Conservation (phyloP, 2,329 filamentous ascomycete species). For the Fusarium sulawesiense region DNA sequence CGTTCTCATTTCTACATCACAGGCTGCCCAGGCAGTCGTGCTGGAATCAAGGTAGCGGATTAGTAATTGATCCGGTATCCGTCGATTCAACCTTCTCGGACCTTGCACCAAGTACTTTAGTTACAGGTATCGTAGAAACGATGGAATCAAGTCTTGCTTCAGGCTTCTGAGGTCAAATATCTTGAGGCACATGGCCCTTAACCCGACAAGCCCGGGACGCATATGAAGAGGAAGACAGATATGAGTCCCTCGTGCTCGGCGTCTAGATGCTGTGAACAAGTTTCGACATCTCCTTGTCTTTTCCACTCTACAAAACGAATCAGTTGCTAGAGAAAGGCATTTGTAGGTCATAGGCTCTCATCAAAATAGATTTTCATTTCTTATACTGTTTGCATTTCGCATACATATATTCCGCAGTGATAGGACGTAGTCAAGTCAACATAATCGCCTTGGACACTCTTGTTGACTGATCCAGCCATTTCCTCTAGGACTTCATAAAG, state of each 20-base stretch:
- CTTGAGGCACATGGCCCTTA: too few species aligned
- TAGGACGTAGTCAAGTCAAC: neutral
- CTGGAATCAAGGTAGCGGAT: neutral
- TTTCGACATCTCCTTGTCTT: neutral
- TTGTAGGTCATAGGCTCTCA: neutral
- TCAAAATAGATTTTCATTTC: neutral
- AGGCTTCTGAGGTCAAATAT: too few species aligned
- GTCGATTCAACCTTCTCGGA: neutral
- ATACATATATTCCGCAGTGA: neutral
- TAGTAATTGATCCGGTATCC: neutral
- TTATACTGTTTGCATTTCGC: neutral
- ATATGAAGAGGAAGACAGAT: neutral
- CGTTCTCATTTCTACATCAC: neutral
- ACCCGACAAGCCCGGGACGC: too few species aligned
- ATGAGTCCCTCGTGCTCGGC: neutral
- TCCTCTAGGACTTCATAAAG: neutral
- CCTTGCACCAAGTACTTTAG: neutral
- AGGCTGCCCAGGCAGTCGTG: too few species aligned
- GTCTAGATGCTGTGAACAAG: neutral
- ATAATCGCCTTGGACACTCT: slow-evolving; percentile 2
- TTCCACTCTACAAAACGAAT: rapidly evolving
- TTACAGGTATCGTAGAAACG: neutral
- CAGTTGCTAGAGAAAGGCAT: rapidly evolving
- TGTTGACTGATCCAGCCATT: neutral
- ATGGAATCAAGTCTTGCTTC: rapidly evolving